These are phyloP conservation scores for Thermothielavioides terrestris DNA, from an alignment of 495 filamentous ascomycete species.

Conservation along the genomic window DNA sequence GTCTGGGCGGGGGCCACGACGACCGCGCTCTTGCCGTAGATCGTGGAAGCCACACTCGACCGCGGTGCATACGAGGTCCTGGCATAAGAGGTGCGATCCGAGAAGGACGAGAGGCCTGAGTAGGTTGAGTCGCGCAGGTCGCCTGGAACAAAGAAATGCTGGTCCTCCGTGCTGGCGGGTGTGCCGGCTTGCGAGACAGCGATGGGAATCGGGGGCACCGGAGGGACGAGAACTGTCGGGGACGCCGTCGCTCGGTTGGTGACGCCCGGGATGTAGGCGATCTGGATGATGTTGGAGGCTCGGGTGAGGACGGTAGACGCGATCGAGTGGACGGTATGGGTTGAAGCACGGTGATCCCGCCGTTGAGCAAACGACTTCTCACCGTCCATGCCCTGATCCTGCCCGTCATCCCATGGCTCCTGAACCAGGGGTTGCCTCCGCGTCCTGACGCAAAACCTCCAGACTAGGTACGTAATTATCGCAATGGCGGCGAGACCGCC, in stretches of 20 bases:
- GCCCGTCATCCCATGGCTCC: conserved; percentile 47
- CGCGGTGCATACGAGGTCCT: conserved; percentile 60
- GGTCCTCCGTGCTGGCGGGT: conserved; percentile 57
- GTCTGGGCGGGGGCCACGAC: conserved; percentile 72
- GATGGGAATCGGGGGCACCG: conserved; percentile 84
- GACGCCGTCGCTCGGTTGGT: conserved; percentile 83
- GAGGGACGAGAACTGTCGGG: conserved; percentile 75
- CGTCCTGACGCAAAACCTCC: conserved; percentile 78
- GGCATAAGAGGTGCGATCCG: conserved; percentile 57
- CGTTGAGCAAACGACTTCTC: conserved; percentile 53
- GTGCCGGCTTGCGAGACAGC: conserved; percentile 47
- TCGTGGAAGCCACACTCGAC: conserved; percentile 81
- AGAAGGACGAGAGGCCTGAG: conserved; percentile 54
- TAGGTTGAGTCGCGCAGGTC: conserved; percentile 85
- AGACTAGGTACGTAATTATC: conserved; percentile 67
- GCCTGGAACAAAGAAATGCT: conserved; percentile 89
- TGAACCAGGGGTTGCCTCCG: conserved; percentile 52
- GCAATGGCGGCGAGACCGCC: conserved; percentile 64
- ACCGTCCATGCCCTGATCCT: conserved; percentile 43
- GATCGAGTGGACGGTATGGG: conserved; percentile 83
- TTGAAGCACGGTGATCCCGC: conserved; percentile 62
- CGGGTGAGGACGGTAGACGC: conserved; percentile 92
- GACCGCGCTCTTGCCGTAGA: conserved; percentile 81
- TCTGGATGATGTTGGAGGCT: conserved; percentile 97
- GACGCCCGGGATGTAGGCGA: conserved; percentile 96